Evolutionary conservation across 2,329 filamentous ascomycete genomes (phyloP).

Genomic region (Sphaerulina vaccinii): DNA sequence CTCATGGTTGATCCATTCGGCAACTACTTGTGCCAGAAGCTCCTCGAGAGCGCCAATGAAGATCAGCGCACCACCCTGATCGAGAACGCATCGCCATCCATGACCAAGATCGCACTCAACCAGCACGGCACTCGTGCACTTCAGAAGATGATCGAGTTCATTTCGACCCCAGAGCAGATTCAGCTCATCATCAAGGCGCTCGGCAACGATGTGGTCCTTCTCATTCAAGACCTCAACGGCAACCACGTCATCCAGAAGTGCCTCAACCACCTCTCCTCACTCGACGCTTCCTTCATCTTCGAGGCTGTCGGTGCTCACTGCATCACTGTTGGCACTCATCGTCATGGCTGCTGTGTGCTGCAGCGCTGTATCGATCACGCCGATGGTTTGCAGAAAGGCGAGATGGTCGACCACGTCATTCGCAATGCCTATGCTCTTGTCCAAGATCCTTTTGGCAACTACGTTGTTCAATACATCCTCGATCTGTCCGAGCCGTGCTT

Average conservation of each 20-base stretch:
- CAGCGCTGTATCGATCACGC: constrained; percentile 98
- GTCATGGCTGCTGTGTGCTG: constrained; percentile 95
- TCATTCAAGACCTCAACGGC: constrained; percentile 96
- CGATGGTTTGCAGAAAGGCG: constrained; percentile 80
- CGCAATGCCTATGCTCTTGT: constrained; percentile 83
- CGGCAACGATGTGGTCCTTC: constrained; percentile 78
- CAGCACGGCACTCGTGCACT: constrained; percentile 94
- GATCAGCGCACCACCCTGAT: constrained; percentile 92
- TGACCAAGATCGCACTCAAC: constrained; percentile 92
- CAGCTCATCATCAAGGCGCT: constrained; percentile 84
- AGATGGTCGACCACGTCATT: constrained; percentile 84
- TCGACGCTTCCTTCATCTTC: constrained; percentile 94
- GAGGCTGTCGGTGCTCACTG: constrained; percentile 86
- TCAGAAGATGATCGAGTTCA: constrained; percentile 99
- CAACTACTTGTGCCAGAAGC: constrained; percentile 98
- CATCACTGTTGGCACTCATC: constrained; percentile 89
- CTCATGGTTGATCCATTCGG: constrained; percentile 99
- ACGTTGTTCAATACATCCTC: constrained; percentile 96
- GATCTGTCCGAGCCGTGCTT: constrained; percentile 85
- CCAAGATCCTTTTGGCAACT: constrained; percentile 97
- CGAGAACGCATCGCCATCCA: constrained; percentile 79
- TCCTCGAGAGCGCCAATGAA: constrained; percentile 91
- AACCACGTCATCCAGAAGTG: constrained; percentile 99
- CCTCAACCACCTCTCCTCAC: constrained; percentile 82
- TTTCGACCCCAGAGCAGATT: constrained; percentile 81